Percentiles rank a stretch among this genome's conserved stretches.
Conservation (phyloP, 2,329 filamentous ascomycete genomes). For the Beauveria bassiana region DNA sequence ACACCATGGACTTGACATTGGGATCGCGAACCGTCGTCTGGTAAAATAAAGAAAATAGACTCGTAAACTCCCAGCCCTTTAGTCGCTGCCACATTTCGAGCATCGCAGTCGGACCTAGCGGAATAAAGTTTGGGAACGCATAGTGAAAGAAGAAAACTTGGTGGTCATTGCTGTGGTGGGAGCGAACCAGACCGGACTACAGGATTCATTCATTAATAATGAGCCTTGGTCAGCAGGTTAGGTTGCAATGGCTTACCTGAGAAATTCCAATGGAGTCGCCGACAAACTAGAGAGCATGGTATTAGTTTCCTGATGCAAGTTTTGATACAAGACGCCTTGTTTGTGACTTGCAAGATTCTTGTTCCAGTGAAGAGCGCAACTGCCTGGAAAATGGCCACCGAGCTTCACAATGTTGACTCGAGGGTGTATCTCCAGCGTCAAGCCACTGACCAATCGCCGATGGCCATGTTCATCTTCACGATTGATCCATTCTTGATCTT, state of each 20-base stretch:
- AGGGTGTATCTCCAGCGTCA: conserved; percentile 32
- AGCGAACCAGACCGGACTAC: conserved; percentile 8
- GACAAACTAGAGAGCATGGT: not conserved
- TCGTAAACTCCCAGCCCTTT: not conserved
- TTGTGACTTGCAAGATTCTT: conserved; percentile 33
- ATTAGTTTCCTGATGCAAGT: not conserved
- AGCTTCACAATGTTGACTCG: conserved; percentile 58
- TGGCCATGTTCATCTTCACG: conserved; percentile 27
- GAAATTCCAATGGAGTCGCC: conserved; percentile 11
- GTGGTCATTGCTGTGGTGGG: conserved; percentile 2
- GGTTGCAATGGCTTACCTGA: not conserved
- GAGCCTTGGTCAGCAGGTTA: not conserved
- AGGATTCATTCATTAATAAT: not conserved
- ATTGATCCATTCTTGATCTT: conserved; percentile 60
- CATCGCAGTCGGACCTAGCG: conserved; percentile 9
- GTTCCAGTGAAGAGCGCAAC: conserved; percentile 56
- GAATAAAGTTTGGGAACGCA: conserved; percentile 10
- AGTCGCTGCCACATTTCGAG: conserved; percentile 9
- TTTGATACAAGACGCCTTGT: not conserved
- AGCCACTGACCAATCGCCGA: conserved; percentile 39
- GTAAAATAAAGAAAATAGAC: conserved; percentile 8
- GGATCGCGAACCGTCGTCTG: conserved; percentile 6
- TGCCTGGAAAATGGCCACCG: conserved; percentile 75
- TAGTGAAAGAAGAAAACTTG: conserved; percentile 12
- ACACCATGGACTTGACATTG: conserved; percentile 5